Evolutionary conservation across 1,284 basidiomycete species (phyloP), one percentile per base, ranked within the genome.

Genomic region (Exobasidium cylindrosporum): DNA sequence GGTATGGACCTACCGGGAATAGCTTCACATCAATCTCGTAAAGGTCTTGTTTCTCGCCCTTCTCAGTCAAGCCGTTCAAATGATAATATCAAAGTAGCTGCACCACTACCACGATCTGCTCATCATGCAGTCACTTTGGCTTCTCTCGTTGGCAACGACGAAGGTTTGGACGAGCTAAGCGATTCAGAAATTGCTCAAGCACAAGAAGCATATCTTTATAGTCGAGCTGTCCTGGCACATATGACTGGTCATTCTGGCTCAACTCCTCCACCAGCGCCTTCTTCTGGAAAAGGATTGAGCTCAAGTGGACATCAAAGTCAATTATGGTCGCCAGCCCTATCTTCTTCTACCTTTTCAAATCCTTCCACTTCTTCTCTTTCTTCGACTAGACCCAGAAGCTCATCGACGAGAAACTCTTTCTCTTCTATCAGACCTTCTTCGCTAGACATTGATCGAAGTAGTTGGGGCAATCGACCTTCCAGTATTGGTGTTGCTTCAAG

Each of bases 361-460:
- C 68, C 68, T 29, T 69, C 68, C 1, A 61, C 68, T 2, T 67
- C 68, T 13, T 67, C 65, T 32, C 26, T 69, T 43, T 69, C 68
- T 0, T 69, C 68, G 4, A 55, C 58, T 3, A 62, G 68, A 14
- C 58, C 64, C 53, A 61, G 61, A 3, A 60, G 50, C 46, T 61
- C 68, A 0, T 60, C 62, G 3, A 65, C 68, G 49, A 65, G 68
- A 55, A 69, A 67, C 54, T 69, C 68, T 10, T 67, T 69, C 61
- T 67, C 65, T 61, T 69, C 68, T 7, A 58, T 69, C 0, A 63
- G 65, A 3, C 60, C 65, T 13, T 69, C 68, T 4, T 65, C 67
- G 13, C 53, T 61, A 13, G 68, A 58, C 46, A 60, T 63, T 32
- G 68, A 69, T 46, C 68, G 65, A 10, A n/a, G 63, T 31, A 69